Conservation (phyloP, 257 asterid genomes). For the Nicotiana attenuata region DNA sequence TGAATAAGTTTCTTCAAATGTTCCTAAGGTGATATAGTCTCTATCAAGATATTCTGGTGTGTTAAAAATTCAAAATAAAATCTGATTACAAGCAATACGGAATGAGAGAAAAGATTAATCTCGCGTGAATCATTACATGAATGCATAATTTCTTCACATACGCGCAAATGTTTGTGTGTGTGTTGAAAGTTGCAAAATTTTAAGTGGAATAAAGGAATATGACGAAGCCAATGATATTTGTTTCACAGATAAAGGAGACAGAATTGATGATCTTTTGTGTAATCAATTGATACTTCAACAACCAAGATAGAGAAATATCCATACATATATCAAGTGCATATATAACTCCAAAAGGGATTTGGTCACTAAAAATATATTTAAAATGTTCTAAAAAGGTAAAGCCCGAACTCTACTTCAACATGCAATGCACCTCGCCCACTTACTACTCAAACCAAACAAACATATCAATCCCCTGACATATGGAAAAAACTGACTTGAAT, state of each 20-base stretch:
- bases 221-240: neutral
- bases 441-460: neutral
- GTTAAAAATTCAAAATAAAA: too few relatives aligned
- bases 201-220: neutral
- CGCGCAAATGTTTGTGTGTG: too few relatives aligned
- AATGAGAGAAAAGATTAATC: too few relatives aligned
- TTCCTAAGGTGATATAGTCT: too few relatives aligned
- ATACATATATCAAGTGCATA: neutral
- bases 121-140: neutral
- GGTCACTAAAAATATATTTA: neutral
- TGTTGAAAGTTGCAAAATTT: neutral
- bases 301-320: conserved; percentile 4
- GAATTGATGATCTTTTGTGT: neutral
- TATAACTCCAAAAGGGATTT: neutral
- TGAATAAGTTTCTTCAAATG: too few relatives aligned
- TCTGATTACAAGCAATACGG: too few relatives aligned
- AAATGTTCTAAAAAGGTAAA: neutral
- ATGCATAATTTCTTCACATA: neutral
- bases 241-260: neutral
- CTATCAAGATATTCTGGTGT: too few relatives aligned
- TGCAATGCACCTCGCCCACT: neutral
- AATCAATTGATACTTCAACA: neutral
- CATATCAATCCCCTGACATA: neutral
- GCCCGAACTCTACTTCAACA: neutral
- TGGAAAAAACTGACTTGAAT: neutral